Evolutionary conservation across 371 early-diverging fungal species (phyloP), one percentile per base, ranked within the genome.

Genomic region (Mucor velutinosus): DNA sequence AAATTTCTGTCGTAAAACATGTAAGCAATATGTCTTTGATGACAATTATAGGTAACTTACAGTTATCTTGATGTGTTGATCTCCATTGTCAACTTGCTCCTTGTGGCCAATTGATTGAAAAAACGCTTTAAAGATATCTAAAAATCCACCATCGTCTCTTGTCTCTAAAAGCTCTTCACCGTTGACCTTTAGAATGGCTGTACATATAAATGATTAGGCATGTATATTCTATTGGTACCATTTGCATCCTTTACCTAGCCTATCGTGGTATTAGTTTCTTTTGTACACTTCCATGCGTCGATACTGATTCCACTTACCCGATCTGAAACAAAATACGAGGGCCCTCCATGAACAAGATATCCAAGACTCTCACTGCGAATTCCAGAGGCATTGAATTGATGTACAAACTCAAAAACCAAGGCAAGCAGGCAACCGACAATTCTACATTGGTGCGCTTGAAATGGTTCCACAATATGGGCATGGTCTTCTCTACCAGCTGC

Each of bases 381-480:
- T 88, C 76, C 30, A 98, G 74, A 8, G 98, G 97, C 89, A 98
- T 91, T 4, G 96, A 92, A 76, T 96, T 97, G 76, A 98, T 90
- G 74, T 90, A 99, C 37, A 99, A 77, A 51, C 95, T 94, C 59
- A 99, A 80, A 79, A 99, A 97, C 99, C 98, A 98, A 19, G 98
- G 97, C 49, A 98, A 74, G 61, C 94, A 96, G 4, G 95, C 97
- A 0, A 97, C 93, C 0, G 97, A 96, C 2, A 99, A 83, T 70
- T 98, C 97, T 23, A 98, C 95, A 72, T 97, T 96, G 39, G 87
- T 86, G 69, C 88, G 88, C 56, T 91, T 91, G 41, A 95, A 88
- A 74, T 96, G 95, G 1, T 83, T 85, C 67, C 89, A 85, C 70
- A 97, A 75, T 32, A 91, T 78, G 0, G 94, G 93, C 91, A 94